Percentiles rank a stretch among this genome's conserved stretches.
Evolutionary conservation across 768 basidiomycete species (phyloP).

Genomic region (Tulasnella sp.): DNA sequence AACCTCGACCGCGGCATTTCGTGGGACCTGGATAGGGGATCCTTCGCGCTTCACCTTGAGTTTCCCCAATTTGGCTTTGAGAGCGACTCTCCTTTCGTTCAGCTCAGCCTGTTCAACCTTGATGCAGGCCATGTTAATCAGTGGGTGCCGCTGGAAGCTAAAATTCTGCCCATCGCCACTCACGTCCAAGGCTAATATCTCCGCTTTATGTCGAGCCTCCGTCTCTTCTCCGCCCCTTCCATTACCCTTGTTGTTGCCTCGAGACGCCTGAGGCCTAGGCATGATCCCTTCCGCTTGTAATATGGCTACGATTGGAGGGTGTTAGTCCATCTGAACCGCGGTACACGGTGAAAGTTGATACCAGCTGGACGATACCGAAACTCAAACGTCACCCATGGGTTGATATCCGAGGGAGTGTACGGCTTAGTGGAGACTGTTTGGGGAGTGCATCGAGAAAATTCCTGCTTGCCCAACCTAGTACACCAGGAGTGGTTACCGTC

Average conservation of each 20-base stretch:
- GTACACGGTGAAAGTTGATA: too few relatives aligned
- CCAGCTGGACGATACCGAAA: neutral
- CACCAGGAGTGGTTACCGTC: neutral
- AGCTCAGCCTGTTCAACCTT: neutral
- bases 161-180: neutral
- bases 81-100: neutral
- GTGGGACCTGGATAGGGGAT: neutral
- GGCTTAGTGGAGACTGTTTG: neutral
- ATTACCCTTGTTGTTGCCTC: neutral
- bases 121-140: neutral
- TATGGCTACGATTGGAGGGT: neutral
- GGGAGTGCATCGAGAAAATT: neutral
- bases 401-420: neutral
- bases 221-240: neutral
- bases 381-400: neutral
- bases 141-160: neutral
- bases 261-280: neutral
- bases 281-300: conserved; percentile 12
- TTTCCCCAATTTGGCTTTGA: neutral
- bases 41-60: neutral
- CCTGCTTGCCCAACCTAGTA: neutral
- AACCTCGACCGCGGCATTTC: neutral
- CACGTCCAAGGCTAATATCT: neutral
- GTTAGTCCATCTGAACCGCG: neutral
- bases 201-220: neutral